These are phyloP conservation scores for Colletotrichum lupini DNA, from an alignment of 2,329 filamentous ascomycete species.

Conservation along the genomic window DNA sequence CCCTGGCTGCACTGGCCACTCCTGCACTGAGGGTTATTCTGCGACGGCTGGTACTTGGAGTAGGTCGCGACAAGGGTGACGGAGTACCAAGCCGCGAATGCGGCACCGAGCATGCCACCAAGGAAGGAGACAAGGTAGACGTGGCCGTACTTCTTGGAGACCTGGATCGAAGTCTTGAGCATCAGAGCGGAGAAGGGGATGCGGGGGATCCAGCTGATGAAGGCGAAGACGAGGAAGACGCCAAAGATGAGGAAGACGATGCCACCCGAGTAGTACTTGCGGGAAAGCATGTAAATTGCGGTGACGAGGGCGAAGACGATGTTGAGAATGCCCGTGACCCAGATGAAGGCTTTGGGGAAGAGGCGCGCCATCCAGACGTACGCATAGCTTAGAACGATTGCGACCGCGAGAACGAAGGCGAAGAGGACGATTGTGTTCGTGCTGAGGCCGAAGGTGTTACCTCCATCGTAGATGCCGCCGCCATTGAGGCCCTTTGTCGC, in stretches of 20 bases:
- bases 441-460: conserved; percentile 75
- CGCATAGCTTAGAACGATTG: conserved; percentile 77
- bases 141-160: conserved; percentile 85
- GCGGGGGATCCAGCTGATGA: conserved; percentile 87
- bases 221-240: conserved; percentile 83
- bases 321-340: conserved; percentile 90
- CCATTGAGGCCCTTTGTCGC: conserved; percentile 71
- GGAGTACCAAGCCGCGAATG: conserved; percentile 86
- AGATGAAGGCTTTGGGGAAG: conserved; percentile 92
- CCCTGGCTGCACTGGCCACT: conserved; percentile 75
- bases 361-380: conserved; percentile 82
- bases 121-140: conserved; percentile 88
- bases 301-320: conserved; percentile 87
- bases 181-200: conserved; percentile 94
- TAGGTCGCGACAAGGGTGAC: conserved; percentile 90
- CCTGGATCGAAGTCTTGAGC: conserved; percentile 86
- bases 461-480: conserved; percentile 77
- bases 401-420: conserved; percentile 78
- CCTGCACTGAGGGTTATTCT: conserved; percentile 62
- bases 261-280: conserved; percentile 82
- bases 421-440: conserved; percentile 91
- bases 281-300: conserved; percentile 84
- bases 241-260: conserved; percentile 88
- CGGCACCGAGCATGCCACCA: conserved; percentile 80
- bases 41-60: conserved; percentile 79